phyloP scores from a whole-genome alignment of 139 green algal species.

The Nannochloris sp. region DNA sequence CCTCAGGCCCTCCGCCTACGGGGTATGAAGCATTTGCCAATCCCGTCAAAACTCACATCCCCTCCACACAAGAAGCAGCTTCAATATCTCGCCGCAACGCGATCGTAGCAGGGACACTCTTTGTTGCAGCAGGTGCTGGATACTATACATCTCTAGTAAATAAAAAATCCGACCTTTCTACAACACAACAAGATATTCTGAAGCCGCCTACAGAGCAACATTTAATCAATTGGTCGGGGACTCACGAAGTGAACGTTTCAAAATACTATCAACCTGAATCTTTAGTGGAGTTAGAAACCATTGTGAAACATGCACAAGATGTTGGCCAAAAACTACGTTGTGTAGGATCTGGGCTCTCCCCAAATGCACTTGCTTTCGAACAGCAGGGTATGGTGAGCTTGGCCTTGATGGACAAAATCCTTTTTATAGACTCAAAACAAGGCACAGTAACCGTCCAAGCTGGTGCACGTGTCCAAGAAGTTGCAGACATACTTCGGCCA shows the following conservation, averaged over 20 bases:
- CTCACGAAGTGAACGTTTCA: constrained; percentile 52
- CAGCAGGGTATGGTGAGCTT: constrained; percentile 85
- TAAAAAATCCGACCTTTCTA: not conserved
- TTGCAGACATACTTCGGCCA: constrained; percentile 63
- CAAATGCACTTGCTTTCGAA: constrained; percentile 83
- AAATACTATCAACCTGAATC: constrained; percentile 72
- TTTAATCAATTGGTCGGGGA: constrained; percentile 90
- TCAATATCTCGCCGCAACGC: not conserved
- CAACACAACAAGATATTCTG: not conserved
- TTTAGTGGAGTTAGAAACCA: constrained; percentile 68
- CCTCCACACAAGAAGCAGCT: constrained; percentile 1
- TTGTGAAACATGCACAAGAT: constrained; percentile 55
- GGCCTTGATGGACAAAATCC: constrained; percentile 78
- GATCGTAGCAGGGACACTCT: not conserved
- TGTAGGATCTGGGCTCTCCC: constrained; percentile 76
- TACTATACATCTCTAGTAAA: constrained; percentile 12
- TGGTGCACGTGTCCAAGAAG: constrained; percentile 35
- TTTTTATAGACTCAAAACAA: constrained; percentile 67
- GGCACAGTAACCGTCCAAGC: constrained; percentile 14
- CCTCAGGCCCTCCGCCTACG: too few species aligned
- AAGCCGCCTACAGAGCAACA: constrained; percentile 8
- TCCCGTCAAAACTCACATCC: not conserved
- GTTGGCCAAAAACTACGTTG: constrained; percentile 56
- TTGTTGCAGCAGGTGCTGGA: not conserved
- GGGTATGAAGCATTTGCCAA: too few species aligned